Conservation (phyloP, 2,329 filamentous ascomycete species). For the Aureobasidium sp. region DNA sequence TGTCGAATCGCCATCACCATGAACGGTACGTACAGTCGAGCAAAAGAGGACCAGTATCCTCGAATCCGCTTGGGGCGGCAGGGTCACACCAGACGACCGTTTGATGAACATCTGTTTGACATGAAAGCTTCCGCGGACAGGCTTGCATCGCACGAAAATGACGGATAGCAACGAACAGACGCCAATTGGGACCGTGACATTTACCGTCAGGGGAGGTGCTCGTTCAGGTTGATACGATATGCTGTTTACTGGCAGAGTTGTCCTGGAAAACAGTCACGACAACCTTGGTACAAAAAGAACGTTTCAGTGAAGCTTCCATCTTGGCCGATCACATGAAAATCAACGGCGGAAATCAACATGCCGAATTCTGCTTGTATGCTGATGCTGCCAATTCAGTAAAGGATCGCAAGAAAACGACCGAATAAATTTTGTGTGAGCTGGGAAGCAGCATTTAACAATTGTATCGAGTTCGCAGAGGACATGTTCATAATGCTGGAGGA, state of each 20-base stretch:
- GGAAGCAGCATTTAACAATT: not conserved
- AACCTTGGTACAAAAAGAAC: not conserved
- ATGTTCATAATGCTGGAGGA: not conserved
- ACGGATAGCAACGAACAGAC: not conserved
- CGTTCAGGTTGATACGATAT: not conserved
- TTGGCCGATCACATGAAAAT: slow-evolving; percentile 6
- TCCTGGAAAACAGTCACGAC: not conserved
- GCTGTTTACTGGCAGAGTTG: no score
- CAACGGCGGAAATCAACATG: slow-evolving; percentile 3
- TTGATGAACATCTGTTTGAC: not conserved
- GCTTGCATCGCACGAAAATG: not conserved
- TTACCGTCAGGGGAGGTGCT: not conserved
- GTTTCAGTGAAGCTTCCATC: not conserved
- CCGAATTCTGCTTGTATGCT: not conserved
- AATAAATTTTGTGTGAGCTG: not conserved
- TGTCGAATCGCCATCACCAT: not conserved
- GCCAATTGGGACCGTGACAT: not conserved
- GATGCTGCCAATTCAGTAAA: not conserved
- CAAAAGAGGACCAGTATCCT: not conserved
- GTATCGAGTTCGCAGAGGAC: not conserved
- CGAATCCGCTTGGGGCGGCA: not conserved
- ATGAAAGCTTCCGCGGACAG: not conserved
- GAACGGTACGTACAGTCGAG: not conserved
- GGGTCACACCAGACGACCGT: not conserved
- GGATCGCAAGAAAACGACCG: not conserved